Base-by-base conservation (phyloP, 1,139 yeast species). In the Schwanniomyces etchellsii region DNA sequence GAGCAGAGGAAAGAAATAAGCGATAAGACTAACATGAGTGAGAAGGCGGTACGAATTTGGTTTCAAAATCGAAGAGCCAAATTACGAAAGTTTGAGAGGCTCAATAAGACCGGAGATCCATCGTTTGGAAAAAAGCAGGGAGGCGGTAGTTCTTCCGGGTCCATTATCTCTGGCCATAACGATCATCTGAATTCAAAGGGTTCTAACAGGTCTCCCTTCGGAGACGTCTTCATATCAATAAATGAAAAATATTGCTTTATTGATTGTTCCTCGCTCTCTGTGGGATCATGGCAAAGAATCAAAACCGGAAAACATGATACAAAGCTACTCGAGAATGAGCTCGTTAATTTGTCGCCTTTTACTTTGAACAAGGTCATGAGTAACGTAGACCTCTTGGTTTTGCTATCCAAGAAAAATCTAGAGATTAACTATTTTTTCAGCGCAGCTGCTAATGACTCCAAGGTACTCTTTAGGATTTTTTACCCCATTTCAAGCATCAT, bases 31-130 rank as follows among this genome's bases (percentile, higher is more conserved):
- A 84, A 83, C 28, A 83, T 89, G 91, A 77, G 91, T 5, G 96
- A 88, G 47, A 74, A 95, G 42, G 88, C 95, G 4, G 95, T 89
- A 3, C 71, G 95, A 35, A 88, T 89, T 29, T 89, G 97, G 97
- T 89, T 89, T 50, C 97, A 89, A 53, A 89, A 89, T 51, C 66
- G 93, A 44, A 61, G 96, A 37, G 96, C 96, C 13, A 86, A 86
- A 50, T 69, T 77, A 30, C 70, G 89, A 48, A 78, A 74, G 47
- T 49, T 68, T 40, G 80, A 74, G 42, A 60, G 78, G 32, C 50
- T 69, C 51, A 64, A 60, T 1, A 36, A 46, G 28, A 31, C 36
- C 9, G 34, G 32, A 4, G 14, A 16, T 23, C 11, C 27, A 11
- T 14, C 23, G 12, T 22, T 16, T 10, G 11, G 15, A 12, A 64